Conservation (phyloP, 2,329 filamentous ascomycete species). For the Graphiopsis chlorocephala region DNA sequence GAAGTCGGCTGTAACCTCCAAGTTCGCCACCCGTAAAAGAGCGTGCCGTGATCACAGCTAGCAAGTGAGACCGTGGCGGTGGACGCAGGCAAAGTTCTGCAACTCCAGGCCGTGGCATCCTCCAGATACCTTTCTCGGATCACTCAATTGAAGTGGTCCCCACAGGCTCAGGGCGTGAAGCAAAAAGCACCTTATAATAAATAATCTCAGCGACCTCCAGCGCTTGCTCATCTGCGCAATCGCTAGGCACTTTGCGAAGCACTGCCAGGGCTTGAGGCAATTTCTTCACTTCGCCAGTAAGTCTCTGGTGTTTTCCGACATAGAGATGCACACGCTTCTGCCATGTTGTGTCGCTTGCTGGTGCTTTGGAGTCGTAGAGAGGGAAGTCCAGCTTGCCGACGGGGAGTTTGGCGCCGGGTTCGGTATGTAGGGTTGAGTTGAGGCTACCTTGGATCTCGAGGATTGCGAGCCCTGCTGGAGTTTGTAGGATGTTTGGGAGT, state of each 20-base stretch:
- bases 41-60: not conserved
- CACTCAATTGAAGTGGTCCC: conserved; percentile 29
- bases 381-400: conserved; percentile 78
- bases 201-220: conserved; percentile 86
- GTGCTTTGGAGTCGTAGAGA: conserved; percentile 59
- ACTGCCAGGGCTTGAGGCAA: conserved; percentile 74
- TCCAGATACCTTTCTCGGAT: not conserved
- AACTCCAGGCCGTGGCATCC: not conserved
- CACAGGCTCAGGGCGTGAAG: conserved; percentile 80
- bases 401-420: conserved; percentile 38
- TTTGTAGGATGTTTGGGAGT: conserved; percentile 79
- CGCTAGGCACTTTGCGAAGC: conserved; percentile 56
- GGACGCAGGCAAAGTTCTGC: not conserved
- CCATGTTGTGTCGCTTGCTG: conserved; percentile 63
- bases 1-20: not conserved
- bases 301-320: conserved; percentile 81
- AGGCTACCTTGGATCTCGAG: conserved; percentile 91
- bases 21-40: not conserved
- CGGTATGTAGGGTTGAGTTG: conserved; percentile 59
- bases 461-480: conserved; percentile 82
- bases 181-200: conserved; percentile 83
- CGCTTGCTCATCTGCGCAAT: conserved; percentile 43
- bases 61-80: not conserved
- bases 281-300: conserved; percentile 89
- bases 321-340: conserved; percentile 86